Evolutionary conservation across 768 basidiomycete genomes (phyloP), one percentile per base, ranked within the genome.

Genomic region (Psilocybe sp.): DNA sequence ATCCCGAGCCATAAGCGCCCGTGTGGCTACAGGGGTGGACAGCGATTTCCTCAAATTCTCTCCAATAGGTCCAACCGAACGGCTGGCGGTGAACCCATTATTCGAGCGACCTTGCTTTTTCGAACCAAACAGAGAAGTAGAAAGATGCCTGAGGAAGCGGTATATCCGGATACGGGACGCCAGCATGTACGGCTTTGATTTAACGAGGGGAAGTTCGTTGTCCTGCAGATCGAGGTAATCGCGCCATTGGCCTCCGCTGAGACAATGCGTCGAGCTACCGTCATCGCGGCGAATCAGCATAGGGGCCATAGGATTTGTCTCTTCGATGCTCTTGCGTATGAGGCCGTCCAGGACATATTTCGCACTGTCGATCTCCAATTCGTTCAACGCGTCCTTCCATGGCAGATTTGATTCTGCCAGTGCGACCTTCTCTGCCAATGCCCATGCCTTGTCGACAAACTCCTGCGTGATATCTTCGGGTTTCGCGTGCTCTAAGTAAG

Each of bases 361-460:
- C 44, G 75, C 78, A n/a, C 73, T 79, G 55, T 84, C 82, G 15
- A 82, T 62, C 60, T 84, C 82, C 57, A 78, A 68, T 40, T 82
- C 80, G 33, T 73, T 70, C 40, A 84, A 62, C 11, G 58, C 52
- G 49, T 69, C 51, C 11, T 55, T 53, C 50, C 48, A 51, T n/a
- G 23, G 4, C 23, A 28, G 23, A 34, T 43, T n/a, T 43, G 35
- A 37, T 46, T 50, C 37, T 34, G 23, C 49, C 9, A 34, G 11
- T 34, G 48, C 56, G 44, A 61, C 50, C 6, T 63, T 54, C 56
- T 76, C 70, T 23, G 69, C 74, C 40, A 60, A 41, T 31, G 59
- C 64, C 84, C 84, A 85, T 8, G 73, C 69, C 1, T 52, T 52
- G 49, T 82, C 73, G 43, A 84, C 58, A 4, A 57, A 38, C 11